Evolutionary conservation across 495 filamentous ascomycete genomes (phyloP).

Genomic region (Aspergillus diversus): DNA sequence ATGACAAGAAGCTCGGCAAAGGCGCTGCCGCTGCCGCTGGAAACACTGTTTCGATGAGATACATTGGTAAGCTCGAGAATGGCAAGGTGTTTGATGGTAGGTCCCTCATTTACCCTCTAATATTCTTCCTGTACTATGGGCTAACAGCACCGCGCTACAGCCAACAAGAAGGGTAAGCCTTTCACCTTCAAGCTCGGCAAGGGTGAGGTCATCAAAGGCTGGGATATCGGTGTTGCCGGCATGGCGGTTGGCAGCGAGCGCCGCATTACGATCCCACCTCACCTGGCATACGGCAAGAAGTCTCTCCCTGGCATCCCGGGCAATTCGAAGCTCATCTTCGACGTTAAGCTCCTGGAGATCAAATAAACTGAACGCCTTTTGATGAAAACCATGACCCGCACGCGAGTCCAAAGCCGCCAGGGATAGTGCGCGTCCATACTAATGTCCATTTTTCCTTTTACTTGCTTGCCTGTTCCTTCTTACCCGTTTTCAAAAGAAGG

Average conservation of each 20-base stretch:
- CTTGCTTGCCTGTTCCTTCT: conserved; percentile 27
- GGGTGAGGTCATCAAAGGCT: conserved; percentile 97
- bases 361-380: conserved; percentile 40
- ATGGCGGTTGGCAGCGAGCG: conserved; percentile 94
- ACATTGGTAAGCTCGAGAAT: conserved; percentile 93
- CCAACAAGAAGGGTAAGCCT: conserved; percentile 97
- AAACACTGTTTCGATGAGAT: conserved; percentile 86
- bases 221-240: conserved; percentile 91
- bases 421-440: background rate
- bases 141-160: conserved; percentile 42
- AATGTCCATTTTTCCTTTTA: conserved; percentile 23
- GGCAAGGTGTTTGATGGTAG: conserved; percentile 92
- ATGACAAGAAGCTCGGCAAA: conserved; percentile 89
- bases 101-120: conserved; percentile 31
- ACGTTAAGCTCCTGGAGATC: conserved; percentile 83
- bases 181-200: conserved; percentile 93
- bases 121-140: background rate
- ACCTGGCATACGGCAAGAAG: conserved; percentile 85
- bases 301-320: conserved; percentile 76
- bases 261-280: conserved; percentile 81
- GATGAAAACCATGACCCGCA: background rate
- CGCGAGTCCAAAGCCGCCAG: background rate
- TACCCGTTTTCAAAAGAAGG: conserved; percentile 32
- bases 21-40: conserved; percentile 83
- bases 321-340: conserved; percentile 90